These are phyloP conservation scores for Aureobasidium pullulans DNA, from an alignment of 2,329 filamentous ascomycete species.

Conservation along the genomic window DNA sequence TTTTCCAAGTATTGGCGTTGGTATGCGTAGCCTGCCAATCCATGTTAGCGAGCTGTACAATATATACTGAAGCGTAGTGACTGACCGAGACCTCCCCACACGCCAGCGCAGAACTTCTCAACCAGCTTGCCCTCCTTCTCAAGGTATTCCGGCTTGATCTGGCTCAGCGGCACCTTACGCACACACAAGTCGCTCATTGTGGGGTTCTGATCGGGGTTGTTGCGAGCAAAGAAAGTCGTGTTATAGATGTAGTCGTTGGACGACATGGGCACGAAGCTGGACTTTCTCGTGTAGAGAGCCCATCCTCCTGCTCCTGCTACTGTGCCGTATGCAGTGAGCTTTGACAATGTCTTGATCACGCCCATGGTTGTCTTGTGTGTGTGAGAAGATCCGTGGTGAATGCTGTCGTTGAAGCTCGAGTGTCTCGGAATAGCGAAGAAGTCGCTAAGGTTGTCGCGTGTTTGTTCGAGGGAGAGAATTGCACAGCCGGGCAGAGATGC, in stretches of 20 bases:
- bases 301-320: constrained; percentile 45
- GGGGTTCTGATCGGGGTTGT: constrained; percentile 58
- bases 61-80: not conserved
- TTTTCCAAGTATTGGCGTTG: constrained; percentile 53
- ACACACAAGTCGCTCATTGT: constrained; percentile 58
- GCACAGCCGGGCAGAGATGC: not conserved
- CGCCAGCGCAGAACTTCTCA: constrained; percentile 58
- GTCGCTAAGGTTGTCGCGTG: not conserved
- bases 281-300: constrained; percentile 47
- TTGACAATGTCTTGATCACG: constrained; percentile 24
- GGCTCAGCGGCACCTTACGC: constrained; percentile 53
- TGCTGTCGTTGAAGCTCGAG: not conserved
- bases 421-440: no score
- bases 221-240: constrained; percentile 48
- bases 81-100: constrained; percentile 59
- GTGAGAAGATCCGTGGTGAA: not conserved
- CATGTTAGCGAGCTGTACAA: not conserved
- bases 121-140: constrained; percentile 54
- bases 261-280: constrained; percentile 52
- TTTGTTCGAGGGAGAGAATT: not conserved
- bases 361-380: constrained; percentile 21
- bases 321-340: constrained; percentile 26
- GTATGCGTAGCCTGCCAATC: constrained; percentile 45
- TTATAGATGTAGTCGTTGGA: constrained; percentile 55
- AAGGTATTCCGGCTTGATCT: constrained; percentile 59